Evolutionary conservation across 2,329 filamentous ascomycete genomes (phyloP).

Genomic region (Penicillium carneum): DNA sequence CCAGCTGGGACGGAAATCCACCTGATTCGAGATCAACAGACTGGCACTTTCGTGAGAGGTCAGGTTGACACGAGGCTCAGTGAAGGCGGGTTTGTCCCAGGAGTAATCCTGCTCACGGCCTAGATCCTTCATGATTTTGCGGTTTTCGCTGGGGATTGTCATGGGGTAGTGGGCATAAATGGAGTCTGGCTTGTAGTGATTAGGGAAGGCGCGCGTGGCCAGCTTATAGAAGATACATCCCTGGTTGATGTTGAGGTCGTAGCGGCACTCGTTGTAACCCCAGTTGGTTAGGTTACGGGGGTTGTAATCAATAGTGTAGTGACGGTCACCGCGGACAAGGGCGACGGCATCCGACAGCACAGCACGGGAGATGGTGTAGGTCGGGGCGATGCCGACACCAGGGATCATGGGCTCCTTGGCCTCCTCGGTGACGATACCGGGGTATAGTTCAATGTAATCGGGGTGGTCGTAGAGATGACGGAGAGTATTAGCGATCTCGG

Average conservation of each 20-base stretch:
- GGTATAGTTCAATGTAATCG: constrained; percentile 81
- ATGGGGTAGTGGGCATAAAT: constrained; percentile 81
- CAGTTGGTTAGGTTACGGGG: constrained; percentile 80
- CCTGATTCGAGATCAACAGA: constrained; percentile 66
- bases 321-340: constrained; percentile 78
- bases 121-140: constrained; percentile 72
- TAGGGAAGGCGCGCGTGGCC: constrained; percentile 78
- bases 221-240: constrained; percentile 87
- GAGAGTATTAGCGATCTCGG: constrained; percentile 70
- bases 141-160: constrained; percentile 74
- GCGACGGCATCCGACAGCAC: constrained; percentile 79
- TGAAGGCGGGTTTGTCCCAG: constrained; percentile 67
- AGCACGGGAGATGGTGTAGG: constrained; percentile 78
- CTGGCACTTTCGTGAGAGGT: constrained; percentile 68
- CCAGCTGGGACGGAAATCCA: constrained; percentile 71
- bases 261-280: constrained; percentile 78
- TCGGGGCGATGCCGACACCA: constrained; percentile 76
- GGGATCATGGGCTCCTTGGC: constrained; percentile 76
- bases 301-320: constrained; percentile 80
- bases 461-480: constrained; percentile 72
- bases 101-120: constrained; percentile 73
- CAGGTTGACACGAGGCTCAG: constrained; percentile 62
- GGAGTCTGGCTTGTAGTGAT: constrained; percentile 78
- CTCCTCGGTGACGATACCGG: constrained; percentile 77
- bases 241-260: constrained; percentile 76